phyloP scores from a whole-genome alignment of 768 basidiomycete species.

The Kwoniella newhampshirensis region DNA sequence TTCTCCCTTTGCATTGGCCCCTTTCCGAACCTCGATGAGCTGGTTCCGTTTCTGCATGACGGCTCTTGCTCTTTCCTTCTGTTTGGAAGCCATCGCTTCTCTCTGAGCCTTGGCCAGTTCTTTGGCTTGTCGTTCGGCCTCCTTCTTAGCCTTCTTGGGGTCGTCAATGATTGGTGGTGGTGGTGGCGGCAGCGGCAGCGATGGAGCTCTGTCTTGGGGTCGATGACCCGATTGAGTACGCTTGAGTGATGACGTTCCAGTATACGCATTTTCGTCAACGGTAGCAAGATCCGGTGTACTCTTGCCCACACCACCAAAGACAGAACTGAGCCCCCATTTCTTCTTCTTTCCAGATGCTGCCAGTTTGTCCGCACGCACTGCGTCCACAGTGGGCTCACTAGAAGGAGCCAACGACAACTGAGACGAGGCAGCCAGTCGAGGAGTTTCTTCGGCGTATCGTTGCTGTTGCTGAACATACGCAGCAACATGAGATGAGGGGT shows the following conservation, averaged over 20 bases:
- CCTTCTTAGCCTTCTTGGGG: conserved; percentile 56
- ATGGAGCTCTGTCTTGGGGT: conserved; percentile 18
- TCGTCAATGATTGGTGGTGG: conserved; percentile 34
- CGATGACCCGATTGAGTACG: conserved; percentile 50
- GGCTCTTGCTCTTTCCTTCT: conserved; percentile 83
- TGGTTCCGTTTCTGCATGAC: conserved; percentile 87
- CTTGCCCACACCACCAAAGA: conserved; percentile 52
- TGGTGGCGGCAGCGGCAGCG: not conserved
- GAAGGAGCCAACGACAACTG: conserved; percentile 24
- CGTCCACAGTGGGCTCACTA: conserved; percentile 24
- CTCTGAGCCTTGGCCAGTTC: conserved; percentile 85
- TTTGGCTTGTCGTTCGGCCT: conserved; percentile 54
- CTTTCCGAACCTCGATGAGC: conserved; percentile 59
- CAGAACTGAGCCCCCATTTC: conserved; percentile 53
- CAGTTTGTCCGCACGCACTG: conserved; percentile 22
- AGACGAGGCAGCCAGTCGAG: conserved; percentile 2
- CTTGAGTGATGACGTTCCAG: conserved; percentile 38
- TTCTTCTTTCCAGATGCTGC: conserved; percentile 51
- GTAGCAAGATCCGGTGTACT: conserved; percentile 34
- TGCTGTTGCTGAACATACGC: conserved; percentile 38
- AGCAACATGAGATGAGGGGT: conserved; percentile 27
- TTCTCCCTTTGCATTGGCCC: conserved; percentile 27
- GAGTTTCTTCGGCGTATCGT: conserved; percentile 22
- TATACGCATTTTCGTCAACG: conserved; percentile 42
- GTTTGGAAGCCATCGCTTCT: conserved; percentile 68